A percentile compares a stretch with the other conserved stretches of the same genome.
Evolutionary conservation across 192 early-diverging fungal species (phyloP).

Genomic region (Kappamyces sp.): DNA sequence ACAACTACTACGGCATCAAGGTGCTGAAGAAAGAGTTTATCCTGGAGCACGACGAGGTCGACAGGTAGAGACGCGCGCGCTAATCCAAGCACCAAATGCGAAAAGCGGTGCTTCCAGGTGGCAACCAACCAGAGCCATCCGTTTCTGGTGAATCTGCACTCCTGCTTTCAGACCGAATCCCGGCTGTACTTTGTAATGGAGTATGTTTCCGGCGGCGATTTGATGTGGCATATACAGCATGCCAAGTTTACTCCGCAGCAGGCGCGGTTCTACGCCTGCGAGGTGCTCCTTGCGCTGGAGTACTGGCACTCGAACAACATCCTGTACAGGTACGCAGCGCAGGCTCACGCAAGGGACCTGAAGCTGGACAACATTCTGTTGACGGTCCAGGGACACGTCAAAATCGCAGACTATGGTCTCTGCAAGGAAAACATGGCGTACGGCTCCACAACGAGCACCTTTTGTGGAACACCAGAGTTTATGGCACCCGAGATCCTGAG

Average conservation of each 20-base stretch:
- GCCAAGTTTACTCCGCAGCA: constrained; percentile 82
- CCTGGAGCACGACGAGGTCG: constrained; percentile 96
- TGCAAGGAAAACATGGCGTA: constrained; percentile 95
- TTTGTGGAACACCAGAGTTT: constrained; percentile 98
- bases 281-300: constrained; percentile 88
- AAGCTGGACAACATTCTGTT: constrained; percentile 96
- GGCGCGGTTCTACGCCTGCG: constrained; percentile 95
- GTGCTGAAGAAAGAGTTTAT: constrained; percentile 98
- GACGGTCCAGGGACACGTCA: constrained; percentile 88
- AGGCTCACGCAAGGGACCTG: constrained; percentile 60
- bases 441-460: constrained; percentile 84
- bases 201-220: constrained; percentile 92
- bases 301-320: constrained; percentile 95
- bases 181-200: constrained; percentile 98
- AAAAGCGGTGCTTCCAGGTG: constrained; percentile 88
- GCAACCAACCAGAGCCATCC: constrained; percentile 89
- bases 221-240: constrained; percentile 98
- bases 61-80: constrained; percentile 42
- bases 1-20: constrained; percentile 91
- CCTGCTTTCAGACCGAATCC: constrained; percentile 92
- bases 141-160: constrained; percentile 93
- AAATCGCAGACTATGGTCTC: constrained; percentile 96
- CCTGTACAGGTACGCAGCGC: constrained; percentile 62
- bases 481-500: constrained; percentile 97
- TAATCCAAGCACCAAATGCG: constrained; percentile 64